A percentile compares a stretch with the other conserved stretches of the same genome.
Conservation (phyloP, 2,329 filamentous ascomycete species). For the Fusarium domesticum region DNA sequence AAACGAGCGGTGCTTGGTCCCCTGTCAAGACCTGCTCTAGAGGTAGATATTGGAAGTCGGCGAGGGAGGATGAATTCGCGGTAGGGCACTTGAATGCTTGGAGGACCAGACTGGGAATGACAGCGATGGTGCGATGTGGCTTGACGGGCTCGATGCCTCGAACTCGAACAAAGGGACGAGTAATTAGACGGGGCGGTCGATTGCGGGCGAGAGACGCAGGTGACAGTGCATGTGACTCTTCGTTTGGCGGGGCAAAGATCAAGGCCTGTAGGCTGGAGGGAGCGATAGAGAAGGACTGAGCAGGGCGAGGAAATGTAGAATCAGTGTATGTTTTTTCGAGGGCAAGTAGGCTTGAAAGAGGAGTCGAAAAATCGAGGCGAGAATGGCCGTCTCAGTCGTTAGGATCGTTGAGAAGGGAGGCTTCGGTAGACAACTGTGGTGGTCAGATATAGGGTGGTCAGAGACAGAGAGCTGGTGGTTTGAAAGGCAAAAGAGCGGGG, state of each 20-base stretch:
- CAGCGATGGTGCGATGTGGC: not conserved
- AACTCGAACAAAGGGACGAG: conserved; percentile 13
- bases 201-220: not conserved
- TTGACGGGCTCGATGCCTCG: not conserved
- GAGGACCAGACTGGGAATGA: not conserved
- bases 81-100: conserved; percentile 15
- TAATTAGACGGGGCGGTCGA: not conserved
- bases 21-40: conserved; percentile 9
- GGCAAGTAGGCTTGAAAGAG: conserved; percentile 9
- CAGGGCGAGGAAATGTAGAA: not conserved
- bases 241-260: not conserved
- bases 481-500: conserved; percentile 3
- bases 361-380: conserved; percentile 6
- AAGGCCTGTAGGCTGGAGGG: not conserved
- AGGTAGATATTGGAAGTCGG: conserved; percentile 2
- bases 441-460: conserved; percentile 7
- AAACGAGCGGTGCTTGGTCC: conserved; percentile 1
- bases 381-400: conserved; percentile 17
- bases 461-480: conserved; percentile 6
- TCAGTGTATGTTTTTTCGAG: too few species aligned
- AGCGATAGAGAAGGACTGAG: not conserved
- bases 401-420: conserved; percentile 16
- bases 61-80: conserved; percentile 7
- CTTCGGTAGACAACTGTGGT: conserved; percentile 8
- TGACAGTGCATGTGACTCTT: not conserved